Percentiles rank a stretch among this genome's conserved stretches.
phyloP scores from a whole-genome alignment of 805 yeast genomes.

The Candida peoriensis region DNA sequence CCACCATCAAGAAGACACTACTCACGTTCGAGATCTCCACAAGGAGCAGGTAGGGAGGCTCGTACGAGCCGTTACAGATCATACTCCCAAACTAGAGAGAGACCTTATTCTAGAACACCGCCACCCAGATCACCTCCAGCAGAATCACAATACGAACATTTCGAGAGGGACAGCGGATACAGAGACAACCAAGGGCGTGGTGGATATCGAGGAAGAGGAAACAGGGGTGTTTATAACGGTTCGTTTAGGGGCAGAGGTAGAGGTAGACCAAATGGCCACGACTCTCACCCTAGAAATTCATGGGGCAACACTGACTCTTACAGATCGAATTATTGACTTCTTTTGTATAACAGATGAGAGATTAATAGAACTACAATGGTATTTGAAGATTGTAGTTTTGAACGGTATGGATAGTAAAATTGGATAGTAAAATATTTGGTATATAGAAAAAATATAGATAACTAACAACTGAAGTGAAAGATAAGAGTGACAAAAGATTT shows the following conservation, averaged over 20 bases:
- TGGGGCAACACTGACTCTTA: no score
- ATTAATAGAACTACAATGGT: no score
- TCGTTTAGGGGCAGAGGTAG: constrained; percentile 3
- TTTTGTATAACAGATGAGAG: no score
- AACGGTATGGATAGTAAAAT: not conserved
- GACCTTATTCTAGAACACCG: no score
- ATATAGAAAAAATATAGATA: not conserved
- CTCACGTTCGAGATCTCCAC: constrained; percentile 3
- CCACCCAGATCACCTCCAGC: constrained; percentile 5
- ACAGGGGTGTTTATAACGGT: not conserved
- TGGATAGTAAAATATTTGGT: not conserved
- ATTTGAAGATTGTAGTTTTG: not conserved
- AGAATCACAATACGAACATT: not conserved
- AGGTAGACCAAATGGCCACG: no score
- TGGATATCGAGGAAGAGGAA: not conserved
- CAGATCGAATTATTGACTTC: not conserved
- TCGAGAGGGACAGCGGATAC: not conserved
- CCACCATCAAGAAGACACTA: constrained; percentile 4
- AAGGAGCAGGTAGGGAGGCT: no score
- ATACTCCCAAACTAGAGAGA: no score
- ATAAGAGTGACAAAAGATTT: constrained; percentile 1
- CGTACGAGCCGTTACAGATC: no score
- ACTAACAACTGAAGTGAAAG: not conserved
- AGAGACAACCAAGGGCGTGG: not conserved
- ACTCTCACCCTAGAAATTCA: no score